A percentile compares a stretch with the other conserved stretches of the same genome.
These are phyloP conservation scores for Trichoderma semiorbis DNA, from an alignment of 2,329 filamentous ascomycete genomes.

Conservation along the genomic window DNA sequence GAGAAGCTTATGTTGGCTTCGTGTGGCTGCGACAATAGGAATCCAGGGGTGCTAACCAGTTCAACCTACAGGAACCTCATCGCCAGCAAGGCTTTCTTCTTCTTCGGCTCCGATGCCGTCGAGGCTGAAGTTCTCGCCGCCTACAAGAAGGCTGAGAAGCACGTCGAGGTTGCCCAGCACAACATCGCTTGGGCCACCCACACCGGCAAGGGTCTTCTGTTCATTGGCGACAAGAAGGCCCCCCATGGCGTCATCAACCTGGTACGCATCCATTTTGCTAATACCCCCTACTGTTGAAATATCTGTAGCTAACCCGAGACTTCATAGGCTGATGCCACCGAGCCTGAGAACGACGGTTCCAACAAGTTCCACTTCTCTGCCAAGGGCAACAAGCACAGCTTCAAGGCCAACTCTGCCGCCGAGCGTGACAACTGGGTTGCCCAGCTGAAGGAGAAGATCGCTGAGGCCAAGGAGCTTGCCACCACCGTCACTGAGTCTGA, in stretches of 20 bases:
- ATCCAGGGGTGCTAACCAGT: not conserved
- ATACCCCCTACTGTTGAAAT: not conserved
- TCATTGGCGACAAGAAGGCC: slow-evolving; percentile 80
- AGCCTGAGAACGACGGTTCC: slow-evolving; percentile 71
- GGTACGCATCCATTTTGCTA: slow-evolving; percentile 49
- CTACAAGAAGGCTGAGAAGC: slow-evolving; percentile 89
- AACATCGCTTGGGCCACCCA: slow-evolving; percentile 85
- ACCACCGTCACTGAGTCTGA: slow-evolving; percentile 72
- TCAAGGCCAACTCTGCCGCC: slow-evolving; percentile 71
- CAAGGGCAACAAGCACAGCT: slow-evolving; percentile 86
- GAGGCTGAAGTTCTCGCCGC: slow-evolving; percentile 68
- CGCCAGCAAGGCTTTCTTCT: slow-evolving; percentile 92
- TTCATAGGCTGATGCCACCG: slow-evolving; percentile 55
- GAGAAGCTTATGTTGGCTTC: not conserved
- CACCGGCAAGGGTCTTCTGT: slow-evolving; percentile 93
- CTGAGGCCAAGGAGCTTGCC: slow-evolving; percentile 79
- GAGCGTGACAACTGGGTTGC: slow-evolving; percentile 93
- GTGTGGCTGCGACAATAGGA: not conserved
- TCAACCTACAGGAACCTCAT: slow-evolving; percentile 69
- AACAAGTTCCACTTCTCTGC: slow-evolving; percentile 84
- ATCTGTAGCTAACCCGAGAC: not conserved
- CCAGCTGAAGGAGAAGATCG: slow-evolving; percentile 75
- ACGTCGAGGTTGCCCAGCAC: slow-evolving; percentile 67
- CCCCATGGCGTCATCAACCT: slow-evolving; percentile 82
- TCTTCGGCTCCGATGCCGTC: slow-evolving; percentile 71